Evolutionary conservation across 2,329 filamentous ascomycete species (phyloP).

Genomic region (Sclerotinia spermophila): DNA sequence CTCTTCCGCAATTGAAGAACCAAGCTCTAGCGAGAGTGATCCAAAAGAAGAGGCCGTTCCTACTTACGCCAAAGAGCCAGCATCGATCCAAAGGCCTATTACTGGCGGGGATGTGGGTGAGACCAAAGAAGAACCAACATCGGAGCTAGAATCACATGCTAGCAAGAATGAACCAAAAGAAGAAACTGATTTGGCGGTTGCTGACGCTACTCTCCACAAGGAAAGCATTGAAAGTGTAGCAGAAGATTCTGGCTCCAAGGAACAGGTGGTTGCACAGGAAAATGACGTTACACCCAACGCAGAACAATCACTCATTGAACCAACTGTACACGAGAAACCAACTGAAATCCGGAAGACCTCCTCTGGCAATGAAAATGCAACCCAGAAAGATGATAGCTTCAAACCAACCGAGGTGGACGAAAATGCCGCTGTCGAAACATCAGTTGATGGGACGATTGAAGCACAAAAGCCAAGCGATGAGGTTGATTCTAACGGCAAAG

Average conservation of each 20-base stretch:
- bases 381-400: neutral
- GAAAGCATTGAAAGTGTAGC: neutral
- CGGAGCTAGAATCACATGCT: neutral
- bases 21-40: neutral
- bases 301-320: neutral
- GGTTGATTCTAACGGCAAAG: neutral
- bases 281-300: neutral
- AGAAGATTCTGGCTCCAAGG: neutral
- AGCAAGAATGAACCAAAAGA: neutral
- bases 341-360: neutral
- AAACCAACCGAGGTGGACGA: neutral
- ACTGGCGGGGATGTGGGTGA: neutral
- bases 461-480: neutral
- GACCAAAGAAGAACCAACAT: neutral
- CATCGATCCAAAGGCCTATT: neutral
- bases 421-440: neutral
- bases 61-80: neutral
- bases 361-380: neutral
- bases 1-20: neutral
- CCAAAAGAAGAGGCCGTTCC: neutral
- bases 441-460: neutral
- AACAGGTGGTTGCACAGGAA: neutral
- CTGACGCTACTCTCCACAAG: neutral
- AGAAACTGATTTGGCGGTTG: neutral
- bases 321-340: neutral